These are phyloP conservation scores for Hawksworthiomyces lignivorus DNA, from an alignment of 2,329 filamentous ascomycete genomes.

Conservation along the genomic window DNA sequence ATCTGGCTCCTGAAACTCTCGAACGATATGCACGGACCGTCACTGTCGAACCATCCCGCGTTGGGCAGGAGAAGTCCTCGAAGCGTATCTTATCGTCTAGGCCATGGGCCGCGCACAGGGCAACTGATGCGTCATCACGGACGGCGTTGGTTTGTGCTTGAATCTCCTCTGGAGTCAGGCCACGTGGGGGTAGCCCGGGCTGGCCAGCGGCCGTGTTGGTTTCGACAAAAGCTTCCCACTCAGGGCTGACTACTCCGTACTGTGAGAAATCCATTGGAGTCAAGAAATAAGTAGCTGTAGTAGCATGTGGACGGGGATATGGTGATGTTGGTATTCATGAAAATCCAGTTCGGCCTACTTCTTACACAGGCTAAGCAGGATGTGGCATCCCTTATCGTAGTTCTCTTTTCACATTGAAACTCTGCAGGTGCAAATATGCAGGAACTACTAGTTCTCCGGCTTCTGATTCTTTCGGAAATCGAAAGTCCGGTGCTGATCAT, in stretches of 20 bases:
- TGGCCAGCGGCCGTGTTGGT: neutral
- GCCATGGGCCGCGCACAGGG: constrained; percentile 1
- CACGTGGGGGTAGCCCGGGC: neutral
- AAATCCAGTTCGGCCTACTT: no score
- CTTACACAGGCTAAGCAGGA: no score
- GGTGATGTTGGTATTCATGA: no score
- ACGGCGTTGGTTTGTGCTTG: neutral
- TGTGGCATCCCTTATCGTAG: no score
- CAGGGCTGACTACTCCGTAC: neutral
- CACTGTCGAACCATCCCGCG: neutral
- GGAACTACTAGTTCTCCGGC: no score
- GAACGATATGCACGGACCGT: neutral
- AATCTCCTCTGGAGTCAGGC: neutral
- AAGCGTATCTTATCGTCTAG: neutral
- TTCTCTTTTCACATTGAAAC: no score
- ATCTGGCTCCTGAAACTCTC: neutral
- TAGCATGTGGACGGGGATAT: no score
- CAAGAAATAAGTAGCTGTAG: no score
- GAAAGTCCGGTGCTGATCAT: no score
- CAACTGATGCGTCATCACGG: neutral
- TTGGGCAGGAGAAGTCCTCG: neutral
- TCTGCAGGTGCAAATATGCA: no score
- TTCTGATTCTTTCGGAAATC: no score
- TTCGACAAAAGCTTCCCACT: neutral
- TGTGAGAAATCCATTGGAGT: neutral